phyloP scores from a whole-genome alignment of 1,284 basidiomycete species.

The Puccinia hordei region DNA sequence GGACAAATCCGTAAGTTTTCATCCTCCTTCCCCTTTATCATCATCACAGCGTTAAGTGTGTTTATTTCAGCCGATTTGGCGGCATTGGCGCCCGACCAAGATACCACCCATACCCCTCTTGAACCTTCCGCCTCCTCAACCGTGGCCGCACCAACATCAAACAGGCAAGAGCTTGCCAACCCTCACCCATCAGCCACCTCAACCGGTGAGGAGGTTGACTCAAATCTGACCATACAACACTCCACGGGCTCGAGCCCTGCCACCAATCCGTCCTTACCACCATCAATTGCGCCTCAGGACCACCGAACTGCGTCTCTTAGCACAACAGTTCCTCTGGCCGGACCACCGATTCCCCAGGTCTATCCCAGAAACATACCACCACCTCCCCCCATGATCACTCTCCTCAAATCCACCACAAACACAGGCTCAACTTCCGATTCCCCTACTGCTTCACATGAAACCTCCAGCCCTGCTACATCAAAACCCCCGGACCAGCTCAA shows the following conservation, averaged over 20 bases:
- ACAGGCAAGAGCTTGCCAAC: not conserved
- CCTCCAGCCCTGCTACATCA: not conserved
- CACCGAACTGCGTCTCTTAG: not conserved
- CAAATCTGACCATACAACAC: not conserved
- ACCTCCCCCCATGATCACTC: not conserved
- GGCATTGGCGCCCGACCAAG: not conserved
- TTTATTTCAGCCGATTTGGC: not conserved
- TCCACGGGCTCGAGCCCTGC: not conserved
- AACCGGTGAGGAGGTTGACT: not conserved
- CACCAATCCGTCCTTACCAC: not conserved
- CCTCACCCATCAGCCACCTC: not conserved
- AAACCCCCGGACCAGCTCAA: not conserved
- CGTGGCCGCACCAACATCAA: not conserved
- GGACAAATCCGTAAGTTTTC: not conserved
- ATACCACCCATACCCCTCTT: not conserved
- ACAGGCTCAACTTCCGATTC: not conserved
- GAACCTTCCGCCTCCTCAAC: not conserved
- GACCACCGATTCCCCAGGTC: too few species aligned
- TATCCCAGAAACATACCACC: not conserved
- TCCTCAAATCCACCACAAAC: not conserved
- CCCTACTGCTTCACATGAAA: not conserved
- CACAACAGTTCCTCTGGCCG: not conserved
- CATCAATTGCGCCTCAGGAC: not conserved
- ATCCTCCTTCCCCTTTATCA: not conserved
- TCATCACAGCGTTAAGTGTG: not conserved